Evolutionary conservation across 2,329 filamentous ascomycete genomes (phyloP), one percentile per base, ranked within the genome.

Genomic region (Amylocarpus encephaloides): DNA sequence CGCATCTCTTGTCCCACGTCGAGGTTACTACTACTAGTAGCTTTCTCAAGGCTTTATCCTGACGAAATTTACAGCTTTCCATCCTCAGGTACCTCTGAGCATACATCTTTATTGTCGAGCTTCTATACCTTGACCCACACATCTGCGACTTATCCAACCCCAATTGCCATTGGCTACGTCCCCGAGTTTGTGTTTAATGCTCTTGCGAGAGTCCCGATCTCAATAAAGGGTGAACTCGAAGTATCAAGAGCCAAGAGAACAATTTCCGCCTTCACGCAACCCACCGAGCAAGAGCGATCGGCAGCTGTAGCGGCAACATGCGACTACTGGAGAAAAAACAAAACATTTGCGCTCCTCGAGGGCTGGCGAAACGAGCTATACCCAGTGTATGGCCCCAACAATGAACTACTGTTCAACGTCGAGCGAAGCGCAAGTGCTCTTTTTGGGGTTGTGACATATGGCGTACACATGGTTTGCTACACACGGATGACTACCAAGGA

Each of bases 301-400:
- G 68, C 71, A 5, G 69, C 71, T 22, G 71, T 78, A 13, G 71
- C 70, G 3, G 69, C 72, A 40, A 83, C 90, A 4, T 75, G 84
- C 33, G 65, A 73, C 1, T 79, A 85, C 58, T 88, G 91, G 76
- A 82, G 84, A 15, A 71, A 78, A n/a, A 76, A 78, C n/a, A 72
- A 77, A 6, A 80, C 79, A 1, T 97, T 97, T 65, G 73, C 79
- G 35, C 74, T 95, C 1, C 75, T 97, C 13, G 73, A 73, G 15
- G 86, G 86, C 52, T 95, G 90, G 90, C 78, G 89, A 38, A 72
- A 88, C 62, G 90, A 95, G 68, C 70, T 82, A 13, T 95, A 89
- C 72, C 84, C 88, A 0, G 80, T 95, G 6, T 93, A 89, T 62
- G 79, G 77, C 1, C 78, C 70, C 0, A 69, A 76, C 12, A 77